phyloP scores from a whole-genome alignment of 768 basidiomycete genomes.

The Cytidiella melzeri region DNA sequence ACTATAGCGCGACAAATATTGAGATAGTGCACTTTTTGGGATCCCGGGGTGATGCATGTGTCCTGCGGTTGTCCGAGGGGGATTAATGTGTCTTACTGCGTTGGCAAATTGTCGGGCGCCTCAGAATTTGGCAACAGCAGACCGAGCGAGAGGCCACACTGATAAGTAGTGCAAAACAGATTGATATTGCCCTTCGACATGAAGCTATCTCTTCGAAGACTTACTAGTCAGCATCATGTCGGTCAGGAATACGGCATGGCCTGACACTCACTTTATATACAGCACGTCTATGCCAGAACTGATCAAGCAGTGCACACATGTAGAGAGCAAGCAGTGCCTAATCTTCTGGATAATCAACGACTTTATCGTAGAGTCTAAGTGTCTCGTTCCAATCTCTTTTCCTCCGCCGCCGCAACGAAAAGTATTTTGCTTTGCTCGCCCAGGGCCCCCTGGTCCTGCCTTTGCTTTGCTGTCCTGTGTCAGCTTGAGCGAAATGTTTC shows the following conservation, averaged over 20 bases:
- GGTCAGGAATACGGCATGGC: not conserved
- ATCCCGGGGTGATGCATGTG: too few species aligned
- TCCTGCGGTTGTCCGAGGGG: too few species aligned
- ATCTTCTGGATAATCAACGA: conserved; percentile 66
- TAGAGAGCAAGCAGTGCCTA: not conserved
- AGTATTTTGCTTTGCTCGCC: conserved; percentile 71
- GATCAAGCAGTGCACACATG: not conserved
- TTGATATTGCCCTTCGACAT: not conserved
- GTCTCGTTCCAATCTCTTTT: conserved; percentile 92
- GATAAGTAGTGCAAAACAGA: too few species aligned
- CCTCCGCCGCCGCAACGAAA: conserved; percentile 69
- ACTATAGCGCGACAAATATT: too few species aligned
- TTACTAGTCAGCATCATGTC: not conserved
- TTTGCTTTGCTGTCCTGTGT: conserved; percentile 59
- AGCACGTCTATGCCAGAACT: not conserved
- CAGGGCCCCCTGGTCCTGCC: conserved; percentile 60
- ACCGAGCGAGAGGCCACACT: too few species aligned
- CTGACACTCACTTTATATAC: not conserved
- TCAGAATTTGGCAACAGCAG: too few species aligned
- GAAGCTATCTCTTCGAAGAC: not conserved
- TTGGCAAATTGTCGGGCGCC: too few species aligned
- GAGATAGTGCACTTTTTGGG: too few species aligned
- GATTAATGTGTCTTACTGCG: too few species aligned
- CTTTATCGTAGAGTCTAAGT: conserved; percentile 71
- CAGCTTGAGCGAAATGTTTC: conserved; percentile 41